phyloP scores from a whole-genome alignment of 2,329 filamentous ascomycete species.

The Orbilia brochopaga region DNA sequence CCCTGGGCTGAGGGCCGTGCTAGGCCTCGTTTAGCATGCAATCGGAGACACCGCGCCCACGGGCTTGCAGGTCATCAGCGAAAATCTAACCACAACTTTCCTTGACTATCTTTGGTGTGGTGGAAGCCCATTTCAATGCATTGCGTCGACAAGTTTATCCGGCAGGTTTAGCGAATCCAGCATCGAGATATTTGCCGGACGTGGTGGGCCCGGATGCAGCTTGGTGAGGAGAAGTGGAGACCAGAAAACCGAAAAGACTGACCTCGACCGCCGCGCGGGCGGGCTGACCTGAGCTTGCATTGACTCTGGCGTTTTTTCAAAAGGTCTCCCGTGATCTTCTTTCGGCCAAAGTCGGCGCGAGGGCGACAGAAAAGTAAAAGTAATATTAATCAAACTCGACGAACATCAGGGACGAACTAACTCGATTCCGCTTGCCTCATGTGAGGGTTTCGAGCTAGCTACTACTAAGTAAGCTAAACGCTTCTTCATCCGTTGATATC shows the following conservation, averaged over 20 bases:
- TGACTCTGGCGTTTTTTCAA: background rate
- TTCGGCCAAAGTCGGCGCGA: background rate
- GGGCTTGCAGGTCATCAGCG: background rate
- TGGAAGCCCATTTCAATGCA: background rate
- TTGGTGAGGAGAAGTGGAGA: background rate
- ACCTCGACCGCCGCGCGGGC: background rate
- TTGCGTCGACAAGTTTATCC: slow-evolving; percentile 3
- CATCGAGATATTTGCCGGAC: slow-evolving; percentile 3
- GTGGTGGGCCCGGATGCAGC: slow-evolving; percentile 3
- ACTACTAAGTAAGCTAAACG: no score
- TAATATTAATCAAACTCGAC: background rate
- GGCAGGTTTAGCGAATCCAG: slow-evolving; percentile 2
- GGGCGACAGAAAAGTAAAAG: background rate
- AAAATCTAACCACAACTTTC: no score
- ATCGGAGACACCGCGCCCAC: slow-evolving; percentile 9
- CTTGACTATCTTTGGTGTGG: background rate
- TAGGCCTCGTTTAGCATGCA: slow-evolving; percentile 3
- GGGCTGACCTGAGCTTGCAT: slow-evolving; percentile 2
- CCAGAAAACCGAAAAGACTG: background rate
- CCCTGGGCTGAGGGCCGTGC: slow-evolving; percentile 7
- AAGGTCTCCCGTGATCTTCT: background rate
- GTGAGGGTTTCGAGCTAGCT: no score
- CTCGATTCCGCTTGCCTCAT: no score
- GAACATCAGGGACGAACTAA: no score
- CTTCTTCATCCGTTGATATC: no score